Evolutionary conservation across 805 yeast genomes (phyloP), one percentile per base, ranked within the genome.

Genomic region (Myxozyma lipomycoides): DNA sequence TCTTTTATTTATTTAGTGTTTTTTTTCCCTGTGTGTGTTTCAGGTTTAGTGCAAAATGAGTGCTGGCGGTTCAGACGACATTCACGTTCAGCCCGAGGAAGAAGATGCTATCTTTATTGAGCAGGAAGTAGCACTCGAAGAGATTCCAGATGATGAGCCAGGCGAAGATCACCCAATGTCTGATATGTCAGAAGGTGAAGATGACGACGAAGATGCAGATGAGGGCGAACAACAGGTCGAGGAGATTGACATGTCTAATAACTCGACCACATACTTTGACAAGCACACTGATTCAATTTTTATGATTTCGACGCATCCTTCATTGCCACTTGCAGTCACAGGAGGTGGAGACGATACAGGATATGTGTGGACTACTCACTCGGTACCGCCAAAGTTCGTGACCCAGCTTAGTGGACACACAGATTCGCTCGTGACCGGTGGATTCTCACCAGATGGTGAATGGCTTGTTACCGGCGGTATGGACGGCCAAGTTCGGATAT

Each of bases 291-390:
- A 93, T 68, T 87, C 96, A 2, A 78, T 91, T 2, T 91, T 85
- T 69, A 75, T 85, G 12, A 75, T 93, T n/a, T 79, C 86, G 44
- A 72, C 82, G 4, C 97, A 93, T 66, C 97, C 97, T 36, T 75
- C 75, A 4, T 73, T 89, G 52, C 97, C 97, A 17, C 61, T 74
- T 67, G 93, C 86, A 6, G 84, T 83, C n/a, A 78, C 91, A 21
- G 98, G 99, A 26, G 98, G 96, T 38, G 98, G 95, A 52, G 99
- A 93, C 67, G 83, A 91, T 67, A 73, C 79, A 23, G 96, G 90
- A 1, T 86, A 80, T 65, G 66, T 93, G 62, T 93, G 98, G 98
- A 88, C 96, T 3, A 83, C 95, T 1, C 95, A 88, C 67, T 75
- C 87, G 1, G 81, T 79, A 53, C 95, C 96, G 28, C 87, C 96